Base-by-base conservation (phyloP, 2,329 filamentous ascomycete genomes). In the Hypoxylon sp. region DNA sequence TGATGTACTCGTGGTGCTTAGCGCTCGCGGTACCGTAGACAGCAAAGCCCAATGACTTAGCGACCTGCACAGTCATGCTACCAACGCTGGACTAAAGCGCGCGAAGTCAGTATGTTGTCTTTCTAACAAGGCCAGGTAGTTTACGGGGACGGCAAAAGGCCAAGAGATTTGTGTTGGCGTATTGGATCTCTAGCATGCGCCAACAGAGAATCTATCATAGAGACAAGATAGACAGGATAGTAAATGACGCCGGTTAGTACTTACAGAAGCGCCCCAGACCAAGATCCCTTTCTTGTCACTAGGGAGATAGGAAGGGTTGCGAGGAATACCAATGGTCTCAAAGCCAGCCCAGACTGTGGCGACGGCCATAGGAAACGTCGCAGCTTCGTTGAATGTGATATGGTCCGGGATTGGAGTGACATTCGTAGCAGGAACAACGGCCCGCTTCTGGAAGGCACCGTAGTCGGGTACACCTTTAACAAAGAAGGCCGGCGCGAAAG, bases 401-500 rank as follows among this genome's bases (percentile, higher is more conserved):
- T 72, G 41, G 2, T 79, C 75, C 0, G 77, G 78, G 59, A 84
- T 73, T 3, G 77, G 73, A 19, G 78, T 56, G 4, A 71, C 79
- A 52, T 83, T 80, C 63, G 81, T 79, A 74, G 79, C 83, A 2
- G 80, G 79, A 2, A 84, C 74, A 10, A 84, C 72, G 6, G 32
- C 14, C 0, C 72, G 72, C 45, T 83, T 80, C 59, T 85, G 83
- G 49, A 84, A 85, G 5, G 75, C 76, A 38, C 86, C 82, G 67
- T 86, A 83, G 73, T 86, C 75, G 2, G 82, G 80, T 21, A 79
- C 72, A 19, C 79, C 82, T 7, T 77, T 77, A 36, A 75, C 83
- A 81, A 83, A 86, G 19, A 80, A 69, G 0, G 74, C 76, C 3
- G 78, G 76, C 0, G 79, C 75, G 52, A 80, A 82, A 13, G 81